Conservation (phyloP, 2,329 filamentous ascomycete species). For the Colletotrichum graminicola region DNA sequence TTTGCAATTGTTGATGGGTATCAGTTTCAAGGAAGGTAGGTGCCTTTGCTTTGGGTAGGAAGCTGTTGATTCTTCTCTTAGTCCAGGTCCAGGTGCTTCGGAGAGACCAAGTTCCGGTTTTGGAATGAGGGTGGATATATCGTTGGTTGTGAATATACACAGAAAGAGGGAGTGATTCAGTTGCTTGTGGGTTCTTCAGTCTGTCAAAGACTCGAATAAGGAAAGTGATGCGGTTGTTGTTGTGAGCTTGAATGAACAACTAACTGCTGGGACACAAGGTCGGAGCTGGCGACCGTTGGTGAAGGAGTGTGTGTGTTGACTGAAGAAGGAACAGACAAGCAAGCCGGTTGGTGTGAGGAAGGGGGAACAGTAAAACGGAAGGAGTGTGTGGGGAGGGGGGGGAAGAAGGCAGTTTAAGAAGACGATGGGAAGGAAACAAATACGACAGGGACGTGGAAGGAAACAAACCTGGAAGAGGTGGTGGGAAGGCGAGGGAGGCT, state of each 20-base stretch:
- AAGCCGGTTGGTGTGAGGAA: conserved; percentile 41
- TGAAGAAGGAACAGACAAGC: conserved; percentile 37
- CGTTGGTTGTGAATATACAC: conserved; percentile 24
- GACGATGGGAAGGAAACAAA: conserved; percentile 29
- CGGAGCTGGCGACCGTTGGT: conserved; percentile 44
- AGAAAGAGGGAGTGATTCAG: conserved; percentile 35
- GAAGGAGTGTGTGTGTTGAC: conserved; percentile 42
- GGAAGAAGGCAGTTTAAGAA: conserved; percentile 42
- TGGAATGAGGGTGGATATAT: conserved; percentile 39
- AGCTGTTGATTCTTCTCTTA: conserved; percentile 29
- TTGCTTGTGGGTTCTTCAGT: conserved; percentile 47
- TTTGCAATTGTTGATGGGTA: conserved; percentile 43
- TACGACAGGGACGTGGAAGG: conserved; percentile 25
- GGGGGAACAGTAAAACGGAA: conserved; percentile 23
- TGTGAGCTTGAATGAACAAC: conserved; percentile 41
- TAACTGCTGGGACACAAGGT: conserved; percentile 31
- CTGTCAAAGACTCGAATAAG: conserved; percentile 67
- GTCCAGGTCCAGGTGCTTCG: conserved; percentile 11
- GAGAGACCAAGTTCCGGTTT: conserved; percentile 27
- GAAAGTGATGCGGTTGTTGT: conserved; percentile 52
- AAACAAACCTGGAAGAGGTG: conserved; percentile 40
- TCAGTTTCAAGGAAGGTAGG: conserved; percentile 14
- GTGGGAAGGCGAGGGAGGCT: conserved; percentile 42
- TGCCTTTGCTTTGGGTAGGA: conserved; percentile 21
- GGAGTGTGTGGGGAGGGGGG: conserved; percentile 22